Conservation (phyloP, 1,139 yeast species). For the Magnusiomyces tetraspermus region DNA sequence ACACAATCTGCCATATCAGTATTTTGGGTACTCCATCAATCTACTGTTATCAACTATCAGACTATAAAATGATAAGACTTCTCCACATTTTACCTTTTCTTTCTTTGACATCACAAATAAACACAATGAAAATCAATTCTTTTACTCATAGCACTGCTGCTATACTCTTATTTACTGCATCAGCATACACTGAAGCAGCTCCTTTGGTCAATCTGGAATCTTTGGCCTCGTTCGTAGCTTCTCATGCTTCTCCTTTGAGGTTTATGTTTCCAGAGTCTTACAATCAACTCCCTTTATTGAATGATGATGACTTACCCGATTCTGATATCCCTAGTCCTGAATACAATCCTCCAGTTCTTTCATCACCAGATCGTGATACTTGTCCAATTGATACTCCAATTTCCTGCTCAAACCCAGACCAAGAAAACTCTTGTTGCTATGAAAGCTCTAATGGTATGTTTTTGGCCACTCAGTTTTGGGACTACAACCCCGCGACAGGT, state of each 20-base stretch:
- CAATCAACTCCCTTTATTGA: not conserved
- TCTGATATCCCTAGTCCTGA: not conserved
- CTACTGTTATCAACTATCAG: too few species aligned
- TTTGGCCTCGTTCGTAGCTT: not conserved
- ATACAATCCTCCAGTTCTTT: not conserved
- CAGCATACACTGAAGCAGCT: not conserved
- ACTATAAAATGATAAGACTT: too few species aligned
- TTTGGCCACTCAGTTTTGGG: conserved; percentile 91
- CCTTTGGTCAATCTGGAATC: not conserved
- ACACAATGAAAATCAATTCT: not conserved
- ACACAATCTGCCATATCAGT: too few species aligned
- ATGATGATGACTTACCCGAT: not conserved
- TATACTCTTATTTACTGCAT: not conserved
- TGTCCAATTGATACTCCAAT: conserved; percentile 64
- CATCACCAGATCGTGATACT: conserved; percentile 22
- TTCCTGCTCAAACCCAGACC: conserved; percentile 43
- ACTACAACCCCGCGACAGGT: conserved; percentile 74
- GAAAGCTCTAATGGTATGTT: conserved; percentile 84
- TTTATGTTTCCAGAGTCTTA: not conserved
- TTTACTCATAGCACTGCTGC: not conserved
- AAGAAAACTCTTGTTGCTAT: conserved; percentile 58
- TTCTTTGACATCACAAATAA: too few species aligned
- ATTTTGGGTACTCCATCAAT: too few species aligned
- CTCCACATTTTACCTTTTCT: too few species aligned
- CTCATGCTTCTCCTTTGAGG: not conserved